Percentiles rank a stretch among this genome's conserved stretches.
Evolutionary conservation across 352 stramenopile species (phyloP).

Genomic region (Phytophthora brassicae): DNA sequence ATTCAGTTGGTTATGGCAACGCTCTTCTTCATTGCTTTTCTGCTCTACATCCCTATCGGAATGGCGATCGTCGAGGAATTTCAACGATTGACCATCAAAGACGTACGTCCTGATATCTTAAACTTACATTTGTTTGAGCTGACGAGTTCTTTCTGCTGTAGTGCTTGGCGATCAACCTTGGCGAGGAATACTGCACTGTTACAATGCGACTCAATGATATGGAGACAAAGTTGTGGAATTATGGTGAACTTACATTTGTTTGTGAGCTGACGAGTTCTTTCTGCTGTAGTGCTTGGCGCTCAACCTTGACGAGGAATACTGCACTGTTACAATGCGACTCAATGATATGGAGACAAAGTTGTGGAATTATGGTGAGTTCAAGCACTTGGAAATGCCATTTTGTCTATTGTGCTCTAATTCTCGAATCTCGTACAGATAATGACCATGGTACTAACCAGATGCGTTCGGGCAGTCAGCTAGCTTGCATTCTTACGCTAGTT

Average conservation of each 20-base stretch:
- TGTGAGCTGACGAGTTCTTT: background rate
- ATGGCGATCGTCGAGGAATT: constrained; percentile 47
- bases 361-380: constrained; percentile 63
- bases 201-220: constrained; percentile 48
- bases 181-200: constrained; percentile 58
- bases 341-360: constrained; percentile 58
- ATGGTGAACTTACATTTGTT: constrained; percentile 47
- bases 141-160: constrained; percentile 12
- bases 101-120: constrained; percentile 15
- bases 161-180: constrained; percentile 51
- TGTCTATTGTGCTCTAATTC: background rate
- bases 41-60: constrained; percentile 72
- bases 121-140: background rate
- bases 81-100: constrained; percentile 46
- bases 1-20: constrained; percentile 38
- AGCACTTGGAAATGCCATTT: too few species aligned
- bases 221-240: constrained; percentile 72
- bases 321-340: constrained; percentile 48
- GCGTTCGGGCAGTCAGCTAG: constrained; percentile 47
- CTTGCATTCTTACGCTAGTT: constrained; percentile 51
- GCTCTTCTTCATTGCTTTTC: constrained; percentile 67
- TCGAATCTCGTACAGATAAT: constrained; percentile 19
- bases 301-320: constrained; percentile 56
- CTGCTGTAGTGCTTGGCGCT: constrained; percentile 44
- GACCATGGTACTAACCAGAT: constrained; percentile 41